Conservation (phyloP, 805 yeast species). For the Grigorovia yakushimaensis region DNA sequence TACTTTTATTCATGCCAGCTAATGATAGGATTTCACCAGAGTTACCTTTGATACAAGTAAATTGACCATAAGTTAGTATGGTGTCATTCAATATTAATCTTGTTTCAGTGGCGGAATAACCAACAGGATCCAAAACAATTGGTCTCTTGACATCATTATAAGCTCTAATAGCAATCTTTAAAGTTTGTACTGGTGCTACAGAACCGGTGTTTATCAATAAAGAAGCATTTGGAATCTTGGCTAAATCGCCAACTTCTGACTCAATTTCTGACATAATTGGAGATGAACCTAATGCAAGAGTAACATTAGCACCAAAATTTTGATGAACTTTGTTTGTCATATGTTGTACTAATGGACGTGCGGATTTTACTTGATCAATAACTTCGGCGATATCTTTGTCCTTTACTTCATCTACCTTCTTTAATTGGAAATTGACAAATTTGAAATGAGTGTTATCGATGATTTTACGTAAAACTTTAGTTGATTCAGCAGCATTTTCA, state of each 20-base stretch:
- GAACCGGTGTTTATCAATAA: conserved; percentile 73
- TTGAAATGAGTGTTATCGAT: conserved; percentile 13
- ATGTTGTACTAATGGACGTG: conserved; percentile 68
- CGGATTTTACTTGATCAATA: conserved; percentile 18
- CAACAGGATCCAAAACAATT: conserved; percentile 86
- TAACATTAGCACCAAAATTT: conserved; percentile 78
- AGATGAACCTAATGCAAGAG: conserved; percentile 74
- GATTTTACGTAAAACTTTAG: conserved; percentile 30
- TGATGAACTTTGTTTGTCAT: conserved; percentile 85
- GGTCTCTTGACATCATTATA: conserved; percentile 52
- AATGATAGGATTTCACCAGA: conserved; percentile 63
- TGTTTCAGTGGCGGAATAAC: conserved; percentile 67
- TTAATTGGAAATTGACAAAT: conserved; percentile 8
- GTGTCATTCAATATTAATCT: conserved; percentile 40
- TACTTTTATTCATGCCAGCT: conserved; percentile 37
- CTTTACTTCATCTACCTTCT: background rate
- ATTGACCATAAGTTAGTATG: conserved; percentile 48
- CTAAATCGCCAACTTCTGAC: conserved; percentile 59
- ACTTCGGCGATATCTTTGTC: conserved; percentile 4
- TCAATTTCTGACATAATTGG: conserved; percentile 79
- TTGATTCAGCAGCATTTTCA: conserved; percentile 41
- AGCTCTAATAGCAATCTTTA: conserved; percentile 41
- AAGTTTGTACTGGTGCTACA: conserved; percentile 38
- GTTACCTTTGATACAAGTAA: conserved; percentile 72
- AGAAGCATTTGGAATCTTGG: conserved; percentile 42